phyloP scores from a whole-genome alignment of 129 eudicot genomes.

The Tagetes erecta region DNA sequence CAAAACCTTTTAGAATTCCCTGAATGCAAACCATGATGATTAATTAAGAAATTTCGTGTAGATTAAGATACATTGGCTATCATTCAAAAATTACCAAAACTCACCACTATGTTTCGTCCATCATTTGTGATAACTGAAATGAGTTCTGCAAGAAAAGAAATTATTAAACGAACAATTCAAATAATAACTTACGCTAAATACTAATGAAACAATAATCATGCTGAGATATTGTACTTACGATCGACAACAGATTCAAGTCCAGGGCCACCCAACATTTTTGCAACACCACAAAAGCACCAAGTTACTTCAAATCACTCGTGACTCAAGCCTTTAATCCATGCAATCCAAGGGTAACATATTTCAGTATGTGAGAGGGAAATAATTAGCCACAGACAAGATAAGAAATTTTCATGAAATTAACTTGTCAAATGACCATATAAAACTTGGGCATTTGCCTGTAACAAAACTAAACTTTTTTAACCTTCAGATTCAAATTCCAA shows the following conservation, averaged over 20 bases:
- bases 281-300: constrained; percentile 16
- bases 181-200: background rate
- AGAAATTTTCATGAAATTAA: background rate
- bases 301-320: constrained; percentile 7
- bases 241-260: constrained; percentile 59
- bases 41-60: constrained; percentile 5
- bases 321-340: constrained; percentile 7
- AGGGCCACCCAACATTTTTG: constrained; percentile 45
- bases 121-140: constrained; percentile 83
- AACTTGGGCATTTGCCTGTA: background rate
- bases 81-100: constrained; percentile 17
- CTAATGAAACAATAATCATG: background rate
- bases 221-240: constrained; percentile 37
- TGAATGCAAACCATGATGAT: constrained; percentile 21
- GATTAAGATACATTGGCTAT: background rate
- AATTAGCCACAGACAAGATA: background rate
- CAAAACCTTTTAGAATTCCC: constrained; percentile 84
- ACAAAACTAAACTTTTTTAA: background rate
- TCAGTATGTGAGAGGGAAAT: background rate
- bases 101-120: constrained; percentile 86
- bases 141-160: constrained; percentile 24
- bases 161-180: background rate
- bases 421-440: background rate
- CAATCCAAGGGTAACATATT: background rate
- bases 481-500: background rate